Percentiles rank a stretch among this genome's conserved stretches.
phyloP scores from a whole-genome alignment of 1,284 basidiomycete genomes.

The Abortiporus biennis region DNA sequence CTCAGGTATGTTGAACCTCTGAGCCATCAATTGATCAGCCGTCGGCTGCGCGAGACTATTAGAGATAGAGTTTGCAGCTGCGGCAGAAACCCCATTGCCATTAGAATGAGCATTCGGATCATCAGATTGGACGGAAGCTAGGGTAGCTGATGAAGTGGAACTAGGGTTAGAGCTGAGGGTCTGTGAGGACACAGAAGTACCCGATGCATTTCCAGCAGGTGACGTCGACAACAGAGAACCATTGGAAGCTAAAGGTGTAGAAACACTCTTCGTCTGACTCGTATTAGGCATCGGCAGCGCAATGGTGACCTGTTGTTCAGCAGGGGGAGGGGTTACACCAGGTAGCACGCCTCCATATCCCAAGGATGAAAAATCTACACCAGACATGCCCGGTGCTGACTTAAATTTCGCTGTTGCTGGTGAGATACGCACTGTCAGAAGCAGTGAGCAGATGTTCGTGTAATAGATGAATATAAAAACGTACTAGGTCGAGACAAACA shows the following conservation, averaged over 20 bases:
- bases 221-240: constrained; percentile 21
- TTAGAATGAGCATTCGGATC: constrained; percentile 28
- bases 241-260: constrained; percentile 55
- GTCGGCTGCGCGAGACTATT: constrained; percentile 33
- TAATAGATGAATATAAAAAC: constrained; percentile 23
- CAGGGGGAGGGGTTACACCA: not conserved
- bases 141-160: constrained; percentile 36
- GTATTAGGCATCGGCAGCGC: constrained; percentile 39
- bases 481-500: constrained; percentile 80
- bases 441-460: constrained; percentile 8
- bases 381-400: constrained; percentile 38
- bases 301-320: constrained; percentile 30
- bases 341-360: constrained; percentile 30
- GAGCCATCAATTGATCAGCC: constrained; percentile 34
- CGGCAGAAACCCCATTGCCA: constrained; percentile 6
- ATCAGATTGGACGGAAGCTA: constrained; percentile 43
- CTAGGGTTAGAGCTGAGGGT: constrained; percentile 53
- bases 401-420: constrained; percentile 87
- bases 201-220: constrained; percentile 32
- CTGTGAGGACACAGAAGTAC: constrained; percentile 49
- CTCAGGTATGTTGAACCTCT: constrained; percentile 54
- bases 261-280: constrained; percentile 53
- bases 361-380: constrained; percentile 42
- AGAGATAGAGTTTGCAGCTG: constrained; percentile 12
- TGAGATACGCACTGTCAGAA: constrained; percentile 71